phyloP scores from a whole-genome alignment of 2,329 filamentous ascomycete genomes.

The Neurospora crassa region DNA sequence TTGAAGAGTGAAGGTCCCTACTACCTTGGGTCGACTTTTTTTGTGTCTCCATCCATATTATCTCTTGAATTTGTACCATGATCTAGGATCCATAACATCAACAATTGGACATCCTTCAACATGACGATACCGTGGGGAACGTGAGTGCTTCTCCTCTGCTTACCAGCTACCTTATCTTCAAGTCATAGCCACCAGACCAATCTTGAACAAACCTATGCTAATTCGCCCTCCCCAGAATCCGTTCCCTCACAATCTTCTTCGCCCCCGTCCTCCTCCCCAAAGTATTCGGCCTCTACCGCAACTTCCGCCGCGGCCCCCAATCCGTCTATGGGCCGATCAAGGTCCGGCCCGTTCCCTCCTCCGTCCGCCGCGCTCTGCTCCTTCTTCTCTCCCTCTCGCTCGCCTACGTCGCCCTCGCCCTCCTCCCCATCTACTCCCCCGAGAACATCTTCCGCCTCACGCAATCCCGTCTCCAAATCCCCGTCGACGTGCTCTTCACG shows the following conservation, averaged over 20 bases:
- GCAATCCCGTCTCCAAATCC: conserved; percentile 71
- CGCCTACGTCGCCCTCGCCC: conserved; percentile 48
- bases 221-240: conserved; percentile 30
- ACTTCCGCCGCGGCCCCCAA: conserved; percentile 33
- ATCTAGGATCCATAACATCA: background rate
- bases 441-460: conserved; percentile 77
- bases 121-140: conserved; percentile 35
- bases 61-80: background rate
- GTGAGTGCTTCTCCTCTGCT: conserved; percentile 26
- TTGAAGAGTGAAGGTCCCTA: background rate
- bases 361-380: conserved; percentile 50
- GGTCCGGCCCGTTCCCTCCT: conserved; percentile 41
- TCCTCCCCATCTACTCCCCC: conserved; percentile 58
- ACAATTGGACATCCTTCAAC: conserved; percentile 1
- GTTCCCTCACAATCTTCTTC: conserved; percentile 50
- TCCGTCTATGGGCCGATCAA: conserved; percentile 30
- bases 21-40: background rate
- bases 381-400: conserved; percentile 35
- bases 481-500: conserved; percentile 75
- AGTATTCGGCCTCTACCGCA: conserved; percentile 54
- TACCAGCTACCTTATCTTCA: background rate
- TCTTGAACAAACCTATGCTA: background rate
- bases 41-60: background rate
- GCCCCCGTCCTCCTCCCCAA: conserved; percentile 64
- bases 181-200: background rate